These are phyloP conservation scores for Streptanthus diversifolius DNA, from an alignment of 345 rosid species.

Conservation along the genomic window DNA sequence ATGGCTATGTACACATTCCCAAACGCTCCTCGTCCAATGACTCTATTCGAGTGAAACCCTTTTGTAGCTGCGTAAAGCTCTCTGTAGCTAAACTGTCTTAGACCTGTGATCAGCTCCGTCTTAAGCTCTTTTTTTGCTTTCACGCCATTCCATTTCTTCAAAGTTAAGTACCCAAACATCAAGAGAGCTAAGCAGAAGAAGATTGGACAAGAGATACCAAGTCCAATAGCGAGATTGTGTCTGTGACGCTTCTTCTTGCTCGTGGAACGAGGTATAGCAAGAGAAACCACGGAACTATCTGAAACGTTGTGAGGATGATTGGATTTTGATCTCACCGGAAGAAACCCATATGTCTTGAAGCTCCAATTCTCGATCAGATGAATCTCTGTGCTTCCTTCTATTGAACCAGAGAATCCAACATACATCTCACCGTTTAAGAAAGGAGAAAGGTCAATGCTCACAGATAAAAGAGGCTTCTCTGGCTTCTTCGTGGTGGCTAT, in stretches of 20 bases:
- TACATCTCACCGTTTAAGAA: constrained; percentile 55
- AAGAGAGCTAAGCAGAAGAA: constrained; percentile 60
- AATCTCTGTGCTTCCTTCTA: constrained; percentile 92
- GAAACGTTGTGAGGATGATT: constrained; percentile 72
- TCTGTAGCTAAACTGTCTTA: constrained; percentile 68
- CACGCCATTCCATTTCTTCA: constrained; percentile 54
- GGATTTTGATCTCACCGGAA: constrained; percentile 49
- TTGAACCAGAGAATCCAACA: constrained; percentile 88
- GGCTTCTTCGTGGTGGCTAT: constrained; percentile 47
- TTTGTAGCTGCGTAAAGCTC: constrained; percentile 68
- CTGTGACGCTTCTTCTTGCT: constrained; percentile 5
- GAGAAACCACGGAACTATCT: constrained; percentile 54
- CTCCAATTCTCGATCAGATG: constrained; percentile 78
- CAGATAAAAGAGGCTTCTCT: constrained; percentile 47
- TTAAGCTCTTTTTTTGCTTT: constrained; percentile 52
- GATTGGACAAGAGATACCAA: constrained; percentile 77
- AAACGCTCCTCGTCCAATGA: constrained; percentile 82
- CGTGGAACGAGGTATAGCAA: constrained; percentile 39
- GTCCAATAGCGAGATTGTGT: constrained; percentile 56
- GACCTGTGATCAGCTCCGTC: constrained; percentile 66
- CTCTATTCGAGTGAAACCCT: constrained; percentile 82
- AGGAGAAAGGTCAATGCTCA: constrained; percentile 58
- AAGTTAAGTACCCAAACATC: constrained; percentile 57
- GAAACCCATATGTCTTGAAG: constrained; percentile 62
- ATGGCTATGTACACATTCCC: constrained; percentile 84